Base-by-base conservation (phyloP, 257 asterid species). In the Sherardia arvensis region DNA sequence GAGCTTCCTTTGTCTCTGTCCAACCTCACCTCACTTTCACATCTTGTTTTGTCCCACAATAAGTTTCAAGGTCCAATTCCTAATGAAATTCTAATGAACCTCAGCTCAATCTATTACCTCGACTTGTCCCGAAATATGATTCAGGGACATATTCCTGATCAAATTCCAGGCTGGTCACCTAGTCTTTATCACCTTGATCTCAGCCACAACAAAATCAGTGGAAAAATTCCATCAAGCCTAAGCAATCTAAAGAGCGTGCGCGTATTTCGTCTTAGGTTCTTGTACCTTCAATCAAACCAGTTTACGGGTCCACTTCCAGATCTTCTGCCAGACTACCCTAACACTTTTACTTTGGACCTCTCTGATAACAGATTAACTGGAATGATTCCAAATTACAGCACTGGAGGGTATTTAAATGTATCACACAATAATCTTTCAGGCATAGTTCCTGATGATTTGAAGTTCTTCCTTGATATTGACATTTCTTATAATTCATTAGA, bases 341-440 rank as follows among this genome's bases (percentile, higher is more conserved):
- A 32, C 7, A 4, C 34, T 32, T 32, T 32, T 32, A 32, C 7
- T 4, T 32, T 32, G 14, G 38, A 57, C 62, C 9, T 27, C 4
- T 57, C 62, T 17, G 1, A 10, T 18, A 57, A 57, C 23, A 29
- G 17, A 38, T 27, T 57, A 3, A 17, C 22, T 5, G 62, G 62
- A 27, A 10, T 5, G 11, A 57, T 57, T 21, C 49, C 64, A 0
- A 1, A 17, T 28, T 25, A 20, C 2, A 4, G 32, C 32, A 4
- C 8, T 22, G 2, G 0, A 1, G 1, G 5, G 4, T 15, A 1
- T 61, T 14, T 40, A 12, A 61, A 61, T 61, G 34, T 61, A 0
- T 61, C 54, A 17, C 36, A 61, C 25, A 60, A 60, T 34, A 40
- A 61, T 9, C 33, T 61, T 7, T 38, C 54, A 15, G 66, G 55